A percentile compares a stretch with the other conserved stretches of the same genome.
Conservation (phyloP, 768 basidiomycete genomes). For the Serendipita sp. region DNA sequence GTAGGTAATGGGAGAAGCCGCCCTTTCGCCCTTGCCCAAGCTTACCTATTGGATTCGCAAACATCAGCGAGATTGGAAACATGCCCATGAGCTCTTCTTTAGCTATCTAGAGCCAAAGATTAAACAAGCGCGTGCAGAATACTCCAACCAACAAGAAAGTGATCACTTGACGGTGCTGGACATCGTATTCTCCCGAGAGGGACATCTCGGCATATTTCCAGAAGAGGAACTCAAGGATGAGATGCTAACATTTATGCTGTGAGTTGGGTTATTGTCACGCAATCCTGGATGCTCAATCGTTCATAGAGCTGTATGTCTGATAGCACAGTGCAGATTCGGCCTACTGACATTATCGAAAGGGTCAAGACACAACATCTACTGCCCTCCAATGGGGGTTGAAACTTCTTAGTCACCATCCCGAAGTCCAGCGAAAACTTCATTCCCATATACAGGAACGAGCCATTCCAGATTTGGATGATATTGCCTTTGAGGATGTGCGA, state of each 20-base stretch:
- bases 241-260: slow-evolving; percentile 3
- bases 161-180: neutral
- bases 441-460: neutral
- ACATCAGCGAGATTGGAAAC: neutral
- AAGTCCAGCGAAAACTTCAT: neutral
- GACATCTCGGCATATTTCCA: neutral
- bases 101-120: neutral
- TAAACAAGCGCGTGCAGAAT: neutral
- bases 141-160: neutral
- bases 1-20: neutral
- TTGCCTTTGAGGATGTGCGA: neutral
- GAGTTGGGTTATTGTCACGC: neutral
- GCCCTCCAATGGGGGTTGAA: slow-evolving; percentile 1
- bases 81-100: slow-evolving; percentile 3
- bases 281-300: neutral
- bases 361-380: slow-evolving; percentile 1
- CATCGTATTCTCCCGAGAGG: neutral
- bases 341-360: neutral
- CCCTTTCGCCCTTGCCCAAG: neutral
- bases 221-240: slow-evolving; percentile 3
- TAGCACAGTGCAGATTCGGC: neutral
- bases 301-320: neutral
- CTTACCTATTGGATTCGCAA: neutral
- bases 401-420: neutral
- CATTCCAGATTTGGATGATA: neutral